phyloP scores from a whole-genome alignment of 2,329 filamentous ascomycete species.

The Paecilomyces variotii region DNA sequence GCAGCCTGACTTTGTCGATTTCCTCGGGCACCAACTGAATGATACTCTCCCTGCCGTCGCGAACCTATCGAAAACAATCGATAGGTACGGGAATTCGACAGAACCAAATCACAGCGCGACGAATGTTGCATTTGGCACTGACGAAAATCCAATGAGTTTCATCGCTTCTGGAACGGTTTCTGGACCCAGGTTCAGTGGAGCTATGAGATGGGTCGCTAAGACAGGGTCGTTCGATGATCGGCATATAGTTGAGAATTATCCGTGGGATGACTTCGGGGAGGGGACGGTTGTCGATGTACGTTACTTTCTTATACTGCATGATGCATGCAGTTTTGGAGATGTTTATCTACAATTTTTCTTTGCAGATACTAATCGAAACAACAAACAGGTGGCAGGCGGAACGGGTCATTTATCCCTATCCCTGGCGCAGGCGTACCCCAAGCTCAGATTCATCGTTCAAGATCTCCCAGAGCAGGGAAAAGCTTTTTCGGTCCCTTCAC shows the following conservation, averaged over 20 bases:
- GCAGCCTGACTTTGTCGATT: conserved; percentile 1
- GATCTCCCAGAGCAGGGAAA: conserved; percentile 35
- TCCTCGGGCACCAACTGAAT: conserved; percentile 2
- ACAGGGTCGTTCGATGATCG: neutral
- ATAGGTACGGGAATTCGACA: neutral
- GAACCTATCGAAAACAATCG: conserved; percentile 1
- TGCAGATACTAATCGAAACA: too few relatives aligned
- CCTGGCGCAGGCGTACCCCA: conserved; percentile 43
- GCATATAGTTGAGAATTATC: neutral
- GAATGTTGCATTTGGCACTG: neutral
- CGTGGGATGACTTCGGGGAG: neutral
- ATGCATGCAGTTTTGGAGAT: too few relatives aligned
- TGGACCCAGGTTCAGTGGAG: neutral
- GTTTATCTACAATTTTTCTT: too few relatives aligned
- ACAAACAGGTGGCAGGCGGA: neutral
- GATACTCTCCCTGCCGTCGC: conserved; percentile 6
- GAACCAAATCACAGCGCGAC: neutral
- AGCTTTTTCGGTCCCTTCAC: neutral
- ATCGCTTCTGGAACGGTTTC: neutral
- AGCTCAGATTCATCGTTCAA: conserved; percentile 48
- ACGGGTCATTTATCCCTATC: conserved; percentile 49
- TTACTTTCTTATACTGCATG: conserved; percentile 33
- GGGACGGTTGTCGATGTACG: conserved; percentile 24
- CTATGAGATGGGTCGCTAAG: neutral
- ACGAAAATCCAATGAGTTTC: neutral